Evolutionary conservation across 73 alveolate species (phyloP), one percentile per base, ranked within the genome.

Genomic region (Paramecium primaurelia): DNA sequence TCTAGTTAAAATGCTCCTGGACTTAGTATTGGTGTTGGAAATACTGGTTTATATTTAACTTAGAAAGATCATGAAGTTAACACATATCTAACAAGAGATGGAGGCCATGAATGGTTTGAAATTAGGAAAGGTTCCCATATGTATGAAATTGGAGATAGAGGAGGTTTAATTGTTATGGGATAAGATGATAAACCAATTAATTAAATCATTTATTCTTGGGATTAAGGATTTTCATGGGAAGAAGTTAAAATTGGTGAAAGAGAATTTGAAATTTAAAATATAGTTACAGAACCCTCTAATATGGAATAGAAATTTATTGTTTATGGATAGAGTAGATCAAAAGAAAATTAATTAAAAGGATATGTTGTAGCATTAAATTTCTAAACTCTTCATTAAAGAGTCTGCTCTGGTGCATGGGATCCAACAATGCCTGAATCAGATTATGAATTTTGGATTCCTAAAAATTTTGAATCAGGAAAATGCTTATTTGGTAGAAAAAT

Each of bases 371-470:
- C 97, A 22, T 20, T 96, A 12, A 95, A 94, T 93, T 96, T 96
- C 92, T 86, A 71, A 26, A 84, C 86, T 1, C 92, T 96, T 49
- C 97, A 95, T 86, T 95, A 94, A 60, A 64, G 80, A 40, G 93
- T 64, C 3, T 87, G 95, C 94, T 95, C 59, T 88, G 93, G 92
- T 96, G 97, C 93, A 80, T 64, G 85, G 96, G 95, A 95, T 49
- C 95, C 98, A 25, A 77, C 88, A 8, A 77, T 64, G 86, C 77
- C 84, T 5, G 93, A 69, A 25, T 58, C 87, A 71, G 99, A 96
- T 80, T 96, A 94, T 68, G 99, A 96, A 92, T 92, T 93, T n/a
- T 96, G 99, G 99, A 60, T 95, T 18, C 99, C 99, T n/a, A 34
- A 64, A 14, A 87, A 87, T 71, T 92, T 84, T 88, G 98, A 96